These are phyloP conservation scores for Barnettozyma pratensis DNA, from an alignment of 805 yeast species.

Conservation along the genomic window DNA sequence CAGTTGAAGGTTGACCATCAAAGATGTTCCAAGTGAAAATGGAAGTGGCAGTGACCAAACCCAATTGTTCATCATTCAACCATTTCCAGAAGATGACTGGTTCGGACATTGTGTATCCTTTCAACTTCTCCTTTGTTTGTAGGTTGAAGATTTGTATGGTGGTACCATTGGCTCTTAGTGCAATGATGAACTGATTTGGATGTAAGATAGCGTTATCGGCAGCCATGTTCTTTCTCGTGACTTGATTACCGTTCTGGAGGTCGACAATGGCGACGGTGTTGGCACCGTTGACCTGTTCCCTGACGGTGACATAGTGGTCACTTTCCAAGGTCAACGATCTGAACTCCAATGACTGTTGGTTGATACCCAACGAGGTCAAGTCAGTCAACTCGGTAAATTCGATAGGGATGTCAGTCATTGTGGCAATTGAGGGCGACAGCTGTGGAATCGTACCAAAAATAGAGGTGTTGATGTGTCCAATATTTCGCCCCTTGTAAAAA, in stretches of 20 bases:
- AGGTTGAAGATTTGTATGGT: slow-evolving; percentile 92
- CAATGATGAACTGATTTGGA: slow-evolving; percentile 82
- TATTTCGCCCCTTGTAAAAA: background rate
- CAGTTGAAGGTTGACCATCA: slow-evolving; percentile 68
- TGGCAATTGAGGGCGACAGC: background rate
- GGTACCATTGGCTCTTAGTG: slow-evolving; percentile 93
- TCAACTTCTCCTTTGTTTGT: slow-evolving; percentile 80
- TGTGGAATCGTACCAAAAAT: background rate
- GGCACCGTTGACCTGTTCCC: slow-evolving; percentile 58
- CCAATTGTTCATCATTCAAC: slow-evolving; percentile 69
- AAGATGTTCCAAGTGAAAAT: slow-evolving; percentile 80
- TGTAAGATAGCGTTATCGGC: slow-evolving; percentile 98
- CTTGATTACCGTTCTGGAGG: slow-evolving; percentile 68
- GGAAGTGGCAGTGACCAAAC: slow-evolving; percentile 75
- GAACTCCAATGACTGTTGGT: slow-evolving; percentile 80
- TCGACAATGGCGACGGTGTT: slow-evolving; percentile 95
- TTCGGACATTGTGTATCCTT: slow-evolving; percentile 78
- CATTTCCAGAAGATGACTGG: slow-evolving; percentile 96
- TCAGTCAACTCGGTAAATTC: slow-evolving; percentile 94
- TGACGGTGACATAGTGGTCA: slow-evolving; percentile 80
- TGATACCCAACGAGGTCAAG: slow-evolving; percentile 81
- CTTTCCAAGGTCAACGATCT: slow-evolving; percentile 93
- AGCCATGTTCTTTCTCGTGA: slow-evolving; percentile 87
- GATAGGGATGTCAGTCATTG: slow-evolving; percentile 77
- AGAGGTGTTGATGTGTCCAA: background rate